These are phyloP conservation scores for Brassica balearica DNA, from an alignment of 441 rosid species.

Conservation along the genomic window DNA sequence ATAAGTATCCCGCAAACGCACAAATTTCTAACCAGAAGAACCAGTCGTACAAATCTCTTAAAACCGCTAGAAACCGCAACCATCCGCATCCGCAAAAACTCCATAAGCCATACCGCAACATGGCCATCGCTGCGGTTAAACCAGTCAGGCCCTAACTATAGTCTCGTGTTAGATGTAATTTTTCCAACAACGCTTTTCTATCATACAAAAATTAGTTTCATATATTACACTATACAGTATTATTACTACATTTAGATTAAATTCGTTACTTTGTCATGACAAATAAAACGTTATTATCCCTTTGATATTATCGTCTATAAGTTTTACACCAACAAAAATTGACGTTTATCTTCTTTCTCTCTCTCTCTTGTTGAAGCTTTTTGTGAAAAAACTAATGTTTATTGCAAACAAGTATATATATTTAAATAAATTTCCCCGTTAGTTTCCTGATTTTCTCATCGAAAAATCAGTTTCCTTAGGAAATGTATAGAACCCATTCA, in stretches of 20 bases:
- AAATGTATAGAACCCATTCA: neutral
- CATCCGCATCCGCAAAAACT: no score
- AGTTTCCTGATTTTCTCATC: conserved; percentile 8
- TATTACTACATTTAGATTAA: neutral
- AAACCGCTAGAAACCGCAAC: no score
- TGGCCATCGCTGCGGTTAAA: no score
- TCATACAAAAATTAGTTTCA: no score
- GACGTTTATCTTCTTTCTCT: conserved; percentile 11
- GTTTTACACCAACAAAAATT: conserved; percentile 29
- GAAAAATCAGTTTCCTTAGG: neutral
- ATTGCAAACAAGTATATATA: conserved; percentile 12
- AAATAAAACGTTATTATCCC: neutral
- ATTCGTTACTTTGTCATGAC: neutral
- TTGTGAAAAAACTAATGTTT: neutral
- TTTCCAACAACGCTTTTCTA: neutral
- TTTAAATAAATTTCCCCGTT: neutral
- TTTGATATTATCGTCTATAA: conserved; percentile 18
- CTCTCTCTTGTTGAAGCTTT: neutral
- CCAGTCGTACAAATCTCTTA: no score
- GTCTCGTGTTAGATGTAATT: no score
- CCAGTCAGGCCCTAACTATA: no score
- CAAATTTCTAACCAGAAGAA: no score
- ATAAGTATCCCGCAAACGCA: no score
- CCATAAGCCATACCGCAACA: no score
- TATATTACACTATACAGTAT: no score